A percentile compares a stretch with the other conserved stretches of the same genome.
Evolutionary conservation across 371 early-diverging fungal species (phyloP).

Genomic region (Mortierella sp.): DNA sequence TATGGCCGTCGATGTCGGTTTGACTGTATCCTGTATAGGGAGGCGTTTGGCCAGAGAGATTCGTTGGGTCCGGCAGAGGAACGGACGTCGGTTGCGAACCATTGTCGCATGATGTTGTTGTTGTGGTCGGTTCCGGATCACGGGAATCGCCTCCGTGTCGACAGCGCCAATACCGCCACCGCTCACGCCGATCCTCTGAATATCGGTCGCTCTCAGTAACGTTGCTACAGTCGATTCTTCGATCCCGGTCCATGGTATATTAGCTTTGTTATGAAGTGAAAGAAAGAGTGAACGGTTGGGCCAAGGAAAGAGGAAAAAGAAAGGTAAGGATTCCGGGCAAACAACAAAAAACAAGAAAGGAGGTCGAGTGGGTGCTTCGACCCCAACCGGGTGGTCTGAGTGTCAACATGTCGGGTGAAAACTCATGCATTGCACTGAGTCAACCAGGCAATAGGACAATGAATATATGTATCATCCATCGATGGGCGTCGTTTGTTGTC

Average conservation of each 20-base stretch:
- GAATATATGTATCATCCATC: conserved; percentile 5
- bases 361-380: conserved; percentile 1
- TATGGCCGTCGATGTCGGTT: background rate
- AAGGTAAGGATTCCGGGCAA: background rate
- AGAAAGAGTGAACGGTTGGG: background rate
- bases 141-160: background rate
- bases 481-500: background rate
- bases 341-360: background rate
- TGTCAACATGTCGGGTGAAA: background rate
- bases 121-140: background rate
- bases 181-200: background rate
- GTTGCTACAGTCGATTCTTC: background rate
- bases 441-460: too few species aligned
- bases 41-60: background rate
- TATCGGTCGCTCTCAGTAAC: background rate
- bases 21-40: conserved; percentile 1
- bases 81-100: too few species aligned
- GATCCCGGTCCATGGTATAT: background rate
- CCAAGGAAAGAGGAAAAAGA: background rate
- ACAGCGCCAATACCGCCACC: background rate
- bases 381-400: conserved; percentile 1
- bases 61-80: background rate
- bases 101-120: background rate
- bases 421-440: conserved; percentile 1
- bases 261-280: background rate